Evolutionary conservation across 2,329 filamentous ascomycete species (phyloP).

Genomic region (Sordariomycetes sp.): DNA sequence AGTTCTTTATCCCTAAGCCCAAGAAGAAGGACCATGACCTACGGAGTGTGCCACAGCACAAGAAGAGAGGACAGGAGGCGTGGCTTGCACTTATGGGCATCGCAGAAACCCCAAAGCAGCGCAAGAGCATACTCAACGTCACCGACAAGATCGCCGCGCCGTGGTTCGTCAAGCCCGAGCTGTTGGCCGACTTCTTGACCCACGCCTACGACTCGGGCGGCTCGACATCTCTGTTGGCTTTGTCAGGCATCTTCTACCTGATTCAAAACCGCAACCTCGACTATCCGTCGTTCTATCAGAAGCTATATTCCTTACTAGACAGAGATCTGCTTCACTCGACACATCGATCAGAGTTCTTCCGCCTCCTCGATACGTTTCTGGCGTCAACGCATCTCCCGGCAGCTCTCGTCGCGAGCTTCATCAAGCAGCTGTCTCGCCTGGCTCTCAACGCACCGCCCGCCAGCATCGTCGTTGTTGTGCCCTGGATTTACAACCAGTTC

Average conservation of each 20-base stretch:
- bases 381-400: conserved; percentile 87
- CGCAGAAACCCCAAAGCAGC: conserved; percentile 59
- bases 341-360: conserved; percentile 87
- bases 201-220: conserved; percentile 85
- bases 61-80: conserved; percentile 72
- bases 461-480: conserved; percentile 79
- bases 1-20: conserved; percentile 58
- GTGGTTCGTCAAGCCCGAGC: conserved; percentile 81
- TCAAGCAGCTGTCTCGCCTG: conserved; percentile 83
- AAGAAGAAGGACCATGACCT: conserved; percentile 60
- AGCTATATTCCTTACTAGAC: conserved; percentile 89
- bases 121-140: conserved; percentile 67
- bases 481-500: conserved; percentile 92
- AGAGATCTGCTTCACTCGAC: conserved; percentile 83
- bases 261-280: conserved; percentile 92
- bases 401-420: conserved; percentile 84
- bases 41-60: conserved; percentile 59
- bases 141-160: conserved; percentile 74
- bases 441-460: conserved; percentile 82
- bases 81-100: conserved; percentile 73
- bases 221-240: conserved; percentile 74
- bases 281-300: conserved; percentile 88
- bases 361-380: conserved; percentile 83
- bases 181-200: conserved; percentile 94
- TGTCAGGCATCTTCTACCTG: conserved; percentile 90